Conservation (phyloP, 805 yeast species). For the Kuraishia floccosa region DNA sequence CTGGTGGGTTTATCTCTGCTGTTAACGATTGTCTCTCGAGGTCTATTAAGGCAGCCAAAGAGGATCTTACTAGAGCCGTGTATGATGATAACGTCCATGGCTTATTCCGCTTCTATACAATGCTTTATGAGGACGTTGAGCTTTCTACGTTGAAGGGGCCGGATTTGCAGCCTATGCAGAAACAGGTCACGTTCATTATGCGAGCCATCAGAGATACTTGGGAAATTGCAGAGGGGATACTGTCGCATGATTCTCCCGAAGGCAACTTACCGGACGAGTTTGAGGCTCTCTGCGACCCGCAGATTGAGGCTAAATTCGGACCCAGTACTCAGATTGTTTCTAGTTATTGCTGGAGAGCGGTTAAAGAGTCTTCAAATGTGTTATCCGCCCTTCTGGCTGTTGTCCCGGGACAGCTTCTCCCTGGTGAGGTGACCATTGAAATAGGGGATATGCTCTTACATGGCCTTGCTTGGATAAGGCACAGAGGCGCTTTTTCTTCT, state of each 20-base stretch:
- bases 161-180: no score
- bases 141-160: no score
- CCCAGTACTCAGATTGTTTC: conserved; percentile 33
- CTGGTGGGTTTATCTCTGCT: not conserved
- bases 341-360: conserved; percentile 73
- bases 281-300: conserved; percentile 21
- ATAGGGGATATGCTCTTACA: conserved; percentile 46
- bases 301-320: conserved; percentile 19
- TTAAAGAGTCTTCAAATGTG: conserved; percentile 62
- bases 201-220: no score
- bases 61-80: conserved; percentile 29
- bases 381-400: conserved; percentile 30
- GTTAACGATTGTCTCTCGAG: not conserved
- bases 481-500: conserved; percentile 87
- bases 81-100: conserved; percentile 55
- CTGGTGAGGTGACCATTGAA: conserved; percentile 14
- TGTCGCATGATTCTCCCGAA: conserved; percentile 64
- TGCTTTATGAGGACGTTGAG: no score
- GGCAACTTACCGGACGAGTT: conserved; percentile 43
- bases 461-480: conserved; percentile 68
- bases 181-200: no score
- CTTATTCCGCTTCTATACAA: no score
- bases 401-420: conserved; percentile 14
- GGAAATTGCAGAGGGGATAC: conserved; percentile 31
- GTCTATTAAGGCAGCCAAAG: conserved; percentile 18